Percentiles rank a stretch among this genome's conserved stretches.
These are phyloP conservation scores for Globisporangium carolinianum DNA, from an alignment of 352 stramenopile genomes.

Conservation along the genomic window DNA sequence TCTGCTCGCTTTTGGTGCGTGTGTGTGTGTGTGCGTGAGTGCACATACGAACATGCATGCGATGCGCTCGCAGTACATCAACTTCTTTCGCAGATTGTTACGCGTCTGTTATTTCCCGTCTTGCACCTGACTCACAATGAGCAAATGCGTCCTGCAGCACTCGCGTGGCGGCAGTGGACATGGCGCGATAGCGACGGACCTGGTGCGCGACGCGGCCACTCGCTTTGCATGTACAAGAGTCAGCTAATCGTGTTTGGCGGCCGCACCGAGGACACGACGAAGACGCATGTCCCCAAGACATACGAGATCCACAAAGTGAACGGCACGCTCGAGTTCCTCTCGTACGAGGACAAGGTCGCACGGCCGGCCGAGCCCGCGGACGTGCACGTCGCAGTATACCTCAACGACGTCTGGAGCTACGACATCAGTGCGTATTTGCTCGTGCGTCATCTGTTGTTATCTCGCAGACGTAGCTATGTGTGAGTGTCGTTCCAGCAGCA, in stretches of 20 bases:
- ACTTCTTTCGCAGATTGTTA: too few species aligned
- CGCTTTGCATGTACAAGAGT: conserved; percentile 78
- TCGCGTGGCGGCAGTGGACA: conserved; percentile 83
- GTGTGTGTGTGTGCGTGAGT: too few species aligned
- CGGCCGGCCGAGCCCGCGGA: conserved; percentile 29
- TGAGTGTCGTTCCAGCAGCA: too few species aligned
- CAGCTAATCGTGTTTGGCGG: conserved; percentile 91
- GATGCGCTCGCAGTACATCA: too few species aligned
- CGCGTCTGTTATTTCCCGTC: not conserved
- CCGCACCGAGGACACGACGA: conserved; percentile 84
- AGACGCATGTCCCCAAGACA: conserved; percentile 87
- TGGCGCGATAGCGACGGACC: conserved; percentile 58
- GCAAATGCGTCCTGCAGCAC: not conserved
- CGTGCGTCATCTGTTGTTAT: not conserved
- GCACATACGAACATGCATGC: too few species aligned
- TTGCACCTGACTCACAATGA: not conserved
- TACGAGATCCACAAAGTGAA: conserved; percentile 84
- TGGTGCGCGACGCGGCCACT: conserved; percentile 75
- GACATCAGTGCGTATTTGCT: conserved; percentile 65
- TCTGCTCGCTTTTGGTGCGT: too few species aligned
- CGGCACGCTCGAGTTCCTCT: conserved; percentile 79
- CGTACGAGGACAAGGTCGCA: conserved; percentile 84
- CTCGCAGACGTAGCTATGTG: too few species aligned
- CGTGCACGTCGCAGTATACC: conserved; percentile 84
- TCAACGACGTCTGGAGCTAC: conserved; percentile 97